Conservation (phyloP, 306 rosid species). For the Calophaca sinica region DNA sequence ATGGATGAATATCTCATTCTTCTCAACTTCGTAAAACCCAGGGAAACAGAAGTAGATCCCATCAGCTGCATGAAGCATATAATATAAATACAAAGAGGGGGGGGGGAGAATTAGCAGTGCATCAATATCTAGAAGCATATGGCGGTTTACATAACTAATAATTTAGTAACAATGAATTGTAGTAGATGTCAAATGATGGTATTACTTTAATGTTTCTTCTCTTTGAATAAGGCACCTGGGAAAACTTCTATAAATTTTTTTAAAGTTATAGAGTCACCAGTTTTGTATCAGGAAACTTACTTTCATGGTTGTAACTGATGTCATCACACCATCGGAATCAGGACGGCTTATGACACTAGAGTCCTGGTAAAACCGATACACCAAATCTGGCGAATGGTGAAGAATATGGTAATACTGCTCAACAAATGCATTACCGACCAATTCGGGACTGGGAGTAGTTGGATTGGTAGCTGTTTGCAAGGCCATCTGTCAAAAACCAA, state of each 20-base stretch:
- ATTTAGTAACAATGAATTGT: slow-evolving; percentile 18
- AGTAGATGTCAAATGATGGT: slow-evolving; percentile 13
- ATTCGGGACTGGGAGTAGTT: slow-evolving; percentile 60
- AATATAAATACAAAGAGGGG: not conserved
- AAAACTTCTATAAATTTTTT: not conserved
- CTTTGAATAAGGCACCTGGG: not conserved
- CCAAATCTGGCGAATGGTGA: slow-evolving; percentile 75
- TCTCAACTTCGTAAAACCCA: slow-evolving; percentile 19
- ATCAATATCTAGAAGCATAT: slow-evolving; percentile 16
- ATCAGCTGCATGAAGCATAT: slow-evolving; percentile 8
- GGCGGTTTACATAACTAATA: slow-evolving; percentile 1
- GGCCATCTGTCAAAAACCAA: slow-evolving; percentile 64
- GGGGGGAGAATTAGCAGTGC: slow-evolving; percentile 4
- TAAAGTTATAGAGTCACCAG: not conserved
- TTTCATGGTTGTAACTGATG: slow-evolving; percentile 80
- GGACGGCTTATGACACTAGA: slow-evolving; percentile 79
- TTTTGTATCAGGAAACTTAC: slow-evolving; percentile 56
- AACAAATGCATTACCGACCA: slow-evolving; percentile 83
- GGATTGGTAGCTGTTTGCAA: slow-evolving; percentile 59
- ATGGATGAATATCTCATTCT: slow-evolving; percentile 11
- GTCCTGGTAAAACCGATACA: slow-evolving; percentile 75
- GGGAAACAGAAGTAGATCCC: not conserved
- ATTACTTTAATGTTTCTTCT: slow-evolving; percentile 24
- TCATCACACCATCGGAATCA: slow-evolving; percentile 70
- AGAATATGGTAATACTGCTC: slow-evolving; percentile 86